Evolutionary conservation across 2,329 filamentous ascomycete genomes (phyloP), one percentile per base, ranked within the genome.

Genomic region (Chrysoporthe cubensis): DNA sequence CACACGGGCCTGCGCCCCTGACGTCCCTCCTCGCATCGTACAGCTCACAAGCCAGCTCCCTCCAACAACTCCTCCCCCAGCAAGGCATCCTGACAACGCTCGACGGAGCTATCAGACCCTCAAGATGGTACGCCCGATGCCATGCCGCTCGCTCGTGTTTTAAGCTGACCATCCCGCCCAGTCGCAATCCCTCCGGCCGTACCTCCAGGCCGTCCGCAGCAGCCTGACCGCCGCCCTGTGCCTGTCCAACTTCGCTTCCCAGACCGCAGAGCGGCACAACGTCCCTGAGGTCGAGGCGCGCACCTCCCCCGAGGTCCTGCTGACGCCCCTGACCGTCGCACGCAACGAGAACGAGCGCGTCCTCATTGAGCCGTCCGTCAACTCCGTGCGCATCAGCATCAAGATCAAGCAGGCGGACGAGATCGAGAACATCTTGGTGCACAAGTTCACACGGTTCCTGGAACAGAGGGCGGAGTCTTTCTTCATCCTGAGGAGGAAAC

Each of bases 371-470:
- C 94, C 96, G 65, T 96, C 92, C 79, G 91, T 98, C 83, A 99
- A 99, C 87, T 96, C 92, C 73, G 92, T 99, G 73, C 91, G 96
- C 74, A 92, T 99, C 76, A 97, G 93, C 87, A 97, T 99, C 83
- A 93, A 95, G 85, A 97, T 99, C 81, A 99, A 99, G 84, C 96
- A 99, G 85, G 96, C 96, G 71, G 96, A 99, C 80, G 96, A 99
- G 83, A 99, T 98, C 76, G 96, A 99, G 81, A 89, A 96, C 78
- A 98, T 99, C 72, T 84, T 99, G 70, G 96, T 99, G 72, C 96
- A 98, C 84, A 99, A 99, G 82, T 98, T 99, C 77, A 97, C 94
- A 52, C 88, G 96, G 66, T 99, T 99, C 85, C 82, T 99, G 82
- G 97, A 93, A 50, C 95, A 97, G 82, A 87, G 95, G 80, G 96